Base-by-base conservation (phyloP, 164 flowering plant species). In the Aristolochia contorta region DNA sequence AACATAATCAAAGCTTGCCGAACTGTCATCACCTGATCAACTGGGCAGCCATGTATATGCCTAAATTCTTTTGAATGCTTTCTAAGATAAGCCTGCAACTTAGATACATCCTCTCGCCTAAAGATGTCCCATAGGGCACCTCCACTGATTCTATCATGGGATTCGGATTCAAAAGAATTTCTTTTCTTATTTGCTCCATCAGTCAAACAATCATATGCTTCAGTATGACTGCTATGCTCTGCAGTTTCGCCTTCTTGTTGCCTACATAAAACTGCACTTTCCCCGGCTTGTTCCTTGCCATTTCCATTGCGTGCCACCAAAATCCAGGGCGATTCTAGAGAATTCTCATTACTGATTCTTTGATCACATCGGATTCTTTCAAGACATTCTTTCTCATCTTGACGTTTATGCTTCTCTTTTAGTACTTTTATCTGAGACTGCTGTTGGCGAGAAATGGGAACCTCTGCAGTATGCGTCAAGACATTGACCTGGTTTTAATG, bases 381-480 rank as follows among this genome's bases (percentile, higher is more conserved):
- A 24, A 62, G 47, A 20, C 43, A 21, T 71, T 84, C 89, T 61
- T 50, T 71, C 51, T 71, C 71, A 74, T 88, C 86, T 67, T 86
- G 94, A 63, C 72, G 75, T 59, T 27, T 73, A 63, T 88, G 96
- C 62, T 61, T 73, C 68, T 57, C 46, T 63, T 82, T 84, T 67
- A 86, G 64, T 52, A 5, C 72, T 63, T 72, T 48, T 37, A 88
- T 66, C 5, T 72, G 72, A 8, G 56, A 33, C 2, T 22, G 65
- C 57, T 91, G 90, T 58, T 78, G 70, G 5, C 78, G 67, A 62
- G 48, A 70, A 47, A 79, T 47, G 19, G 9, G 49, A 13, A 83
- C 86, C 41, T 86, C 84, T 32, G 88, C 77, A 0, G 85, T 80
- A 70, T 91, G 94, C 18, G 81, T 84, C 78, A 91, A 68, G 45